Percentiles rank a stretch among this genome's conserved stretches.
These are phyloP conservation scores for Pseudonitzschia multistriata DNA, from an alignment of 108 stramenopile species.

Conservation along the genomic window DNA sequence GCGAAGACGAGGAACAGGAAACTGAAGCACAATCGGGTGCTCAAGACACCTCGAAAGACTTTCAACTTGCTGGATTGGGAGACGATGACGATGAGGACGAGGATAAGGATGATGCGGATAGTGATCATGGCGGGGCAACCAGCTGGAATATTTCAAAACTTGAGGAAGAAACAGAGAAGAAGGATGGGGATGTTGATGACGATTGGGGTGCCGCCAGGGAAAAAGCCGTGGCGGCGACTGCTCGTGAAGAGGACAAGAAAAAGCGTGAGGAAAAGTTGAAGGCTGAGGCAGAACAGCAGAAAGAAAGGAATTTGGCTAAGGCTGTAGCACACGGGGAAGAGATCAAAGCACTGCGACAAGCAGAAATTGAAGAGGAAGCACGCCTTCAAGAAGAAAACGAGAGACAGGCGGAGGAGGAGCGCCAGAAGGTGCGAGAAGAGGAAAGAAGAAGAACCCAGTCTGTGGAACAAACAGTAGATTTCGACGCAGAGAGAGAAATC, in stretches of 20 bases:
- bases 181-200: conserved; percentile 67
- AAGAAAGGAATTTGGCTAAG: conserved; percentile 69
- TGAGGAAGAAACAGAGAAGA: conserved; percentile 39
- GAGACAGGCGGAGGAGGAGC: conserved; percentile 63
- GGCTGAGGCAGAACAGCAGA: conserved; percentile 69
- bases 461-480: conserved; percentile 82
- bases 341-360: conserved; percentile 67
- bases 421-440: conserved; percentile 70
- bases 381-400: conserved; percentile 65
- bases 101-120: conserved; percentile 61
- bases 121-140: conserved; percentile 44
- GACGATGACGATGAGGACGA: conserved; percentile 54
- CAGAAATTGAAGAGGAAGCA: conserved; percentile 71
- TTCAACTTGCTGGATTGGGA: conserved; percentile 40
- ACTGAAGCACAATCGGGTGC: conserved; percentile 15
- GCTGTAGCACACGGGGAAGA: conserved; percentile 78
- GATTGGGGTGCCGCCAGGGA: conserved; percentile 82
- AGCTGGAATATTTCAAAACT: conserved; percentile 70
- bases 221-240: conserved; percentile 69
- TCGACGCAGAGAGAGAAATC: conserved; percentile 81
- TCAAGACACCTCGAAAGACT: conserved; percentile 23
- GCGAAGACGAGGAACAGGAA: conserved; percentile 12
- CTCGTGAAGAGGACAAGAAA: conserved; percentile 75
- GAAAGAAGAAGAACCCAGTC: conserved; percentile 63
- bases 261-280: conserved; percentile 79